Evolutionary conservation across 164 flowering plant species (phyloP).

Genomic region (Nymphaea thermarum): DNA sequence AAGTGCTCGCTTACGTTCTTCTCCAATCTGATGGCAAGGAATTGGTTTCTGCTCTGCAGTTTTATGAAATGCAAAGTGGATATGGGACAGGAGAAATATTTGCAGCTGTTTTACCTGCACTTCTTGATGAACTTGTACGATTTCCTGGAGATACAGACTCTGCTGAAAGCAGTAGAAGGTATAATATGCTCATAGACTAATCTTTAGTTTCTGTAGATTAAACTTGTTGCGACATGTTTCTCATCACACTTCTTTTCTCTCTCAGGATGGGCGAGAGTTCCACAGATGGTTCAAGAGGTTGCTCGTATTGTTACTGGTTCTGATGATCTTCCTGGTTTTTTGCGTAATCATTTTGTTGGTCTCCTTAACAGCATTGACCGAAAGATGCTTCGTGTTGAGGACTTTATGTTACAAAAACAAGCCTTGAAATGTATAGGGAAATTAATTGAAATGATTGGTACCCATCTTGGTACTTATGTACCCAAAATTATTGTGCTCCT

Average conservation of each 20-base stretch:
- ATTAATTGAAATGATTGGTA: constrained; percentile 89
- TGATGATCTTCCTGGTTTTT: too few species aligned
- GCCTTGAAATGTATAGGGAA: constrained; percentile 79
- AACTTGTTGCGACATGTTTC: too few species aligned
- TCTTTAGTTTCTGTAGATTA: too few species aligned
- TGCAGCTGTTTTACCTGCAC: constrained; percentile 97
- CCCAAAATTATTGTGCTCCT: constrained; percentile 99
- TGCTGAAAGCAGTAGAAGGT: too few species aligned
- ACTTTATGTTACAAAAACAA: constrained; percentile 62
- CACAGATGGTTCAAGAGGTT: too few species aligned
- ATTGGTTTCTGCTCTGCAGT: constrained; percentile 57
- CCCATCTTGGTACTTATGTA: constrained; percentile 77
- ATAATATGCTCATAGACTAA: too few species aligned
- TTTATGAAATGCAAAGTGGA: constrained; percentile 78
- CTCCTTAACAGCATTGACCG: constrained; percentile 91
- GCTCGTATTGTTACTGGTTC: too few species aligned
- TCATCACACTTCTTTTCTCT: too few species aligned
- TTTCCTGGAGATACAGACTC: too few species aligned
- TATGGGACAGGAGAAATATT: constrained; percentile 80
- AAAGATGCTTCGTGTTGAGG: constrained; percentile 87
- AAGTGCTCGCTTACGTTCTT: constrained; percentile 93
- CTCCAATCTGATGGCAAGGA: constrained; percentile 48
- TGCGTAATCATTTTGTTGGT: too few species aligned
- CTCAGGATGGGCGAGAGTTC: too few species aligned
- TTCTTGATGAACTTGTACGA: too few species aligned